Base-by-base conservation (phyloP, 805 yeast species). In the Candida yuanshanica region DNA sequence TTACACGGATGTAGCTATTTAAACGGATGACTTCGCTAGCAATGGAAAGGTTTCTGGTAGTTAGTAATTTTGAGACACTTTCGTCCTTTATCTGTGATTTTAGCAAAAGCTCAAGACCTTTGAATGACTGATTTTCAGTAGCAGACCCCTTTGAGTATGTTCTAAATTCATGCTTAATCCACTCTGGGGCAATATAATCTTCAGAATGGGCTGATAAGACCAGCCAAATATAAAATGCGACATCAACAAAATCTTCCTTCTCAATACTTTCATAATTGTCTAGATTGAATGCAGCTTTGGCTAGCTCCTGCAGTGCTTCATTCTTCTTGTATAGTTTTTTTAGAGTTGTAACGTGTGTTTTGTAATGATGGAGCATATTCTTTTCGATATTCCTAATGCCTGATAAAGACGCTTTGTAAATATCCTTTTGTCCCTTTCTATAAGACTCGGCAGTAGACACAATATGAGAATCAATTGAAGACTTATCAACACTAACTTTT, bases 241-340 rank as follows among this genome's bases (percentile, higher is more conserved):
- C 38, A 29, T 53, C 80, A 43, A 69, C 68, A 24, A 73, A 63
- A 14, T 68, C 69, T 34, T 70, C 62, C 3, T 59, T 66, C 4
- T 72, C 55, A 5, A 80, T 59, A 11, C 70, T 72, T 1, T 70
- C 73, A 41, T 67, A 69, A 12, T 67, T 60, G 4, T 68, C 51
- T 3, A 72, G 60, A 5, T 83, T 83, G 44, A 79, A 64, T 1
- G 69, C 56, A 3, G 69, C 55, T 3, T 70, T 55, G 27, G 81
- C 64, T 0, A 79, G 64, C 36, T 72, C 69, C 22, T 65, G 62
- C 49, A 78, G 71, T n/a, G 52, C 48, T 4, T 55, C 46, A 52
- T 83, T 90, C 34, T 68, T 63, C 50, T 77, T 75, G 47, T 65
- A 64, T 2, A 78, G 69, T 39, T 65, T 71, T 47, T 77, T 75